Evolutionary conservation across 2,329 filamentous ascomycete species (phyloP).

Genomic region (Graphilbum fragrans): DNA sequence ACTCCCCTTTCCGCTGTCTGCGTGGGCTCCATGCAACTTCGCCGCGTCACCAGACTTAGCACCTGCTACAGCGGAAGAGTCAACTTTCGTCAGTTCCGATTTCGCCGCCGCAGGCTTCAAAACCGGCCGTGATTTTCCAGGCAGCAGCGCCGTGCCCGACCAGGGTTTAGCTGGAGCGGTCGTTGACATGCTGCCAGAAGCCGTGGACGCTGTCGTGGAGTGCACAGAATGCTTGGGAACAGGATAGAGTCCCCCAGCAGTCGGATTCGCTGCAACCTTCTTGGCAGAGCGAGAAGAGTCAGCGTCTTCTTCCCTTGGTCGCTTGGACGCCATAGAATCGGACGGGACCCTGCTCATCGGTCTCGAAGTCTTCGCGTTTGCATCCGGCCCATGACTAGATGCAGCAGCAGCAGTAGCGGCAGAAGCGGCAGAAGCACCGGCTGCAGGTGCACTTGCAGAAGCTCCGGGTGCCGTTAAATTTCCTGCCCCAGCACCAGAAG

Average conservation of each 20-base stretch:
- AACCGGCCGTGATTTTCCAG: slow-evolving; percentile 33
- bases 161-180: slow-evolving; percentile 11
- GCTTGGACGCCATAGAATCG: slow-evolving; percentile 18
- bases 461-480: neutral
- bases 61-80: slow-evolving; percentile 4
- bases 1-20: neutral
- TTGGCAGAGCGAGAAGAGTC: slow-evolving; percentile 23
- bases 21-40: neutral
- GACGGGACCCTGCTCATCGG: slow-evolving; percentile 11
- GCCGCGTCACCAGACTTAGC: slow-evolving; percentile 10
- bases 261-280: slow-evolving; percentile 22
- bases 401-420: neutral
- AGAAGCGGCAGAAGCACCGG: neutral
- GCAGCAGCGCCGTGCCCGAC: slow-evolving; percentile 22
- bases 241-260: slow-evolving; percentile 11
- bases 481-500: neutral
- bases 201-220: slow-evolving; percentile 12
- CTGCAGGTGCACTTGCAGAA: neutral
- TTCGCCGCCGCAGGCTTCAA: slow-evolving; percentile 22
- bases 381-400: neutral
- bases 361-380: slow-evolving; percentile 8
- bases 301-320: slow-evolving; percentile 25
- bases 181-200: slow-evolving; percentile 11
- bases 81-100: slow-evolving; percentile 10
- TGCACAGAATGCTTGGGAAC: slow-evolving; percentile 16